These are phyloP conservation scores for Ilex paraguariensis DNA, from an alignment of 305 asterid species.

Conservation along the genomic window DNA sequence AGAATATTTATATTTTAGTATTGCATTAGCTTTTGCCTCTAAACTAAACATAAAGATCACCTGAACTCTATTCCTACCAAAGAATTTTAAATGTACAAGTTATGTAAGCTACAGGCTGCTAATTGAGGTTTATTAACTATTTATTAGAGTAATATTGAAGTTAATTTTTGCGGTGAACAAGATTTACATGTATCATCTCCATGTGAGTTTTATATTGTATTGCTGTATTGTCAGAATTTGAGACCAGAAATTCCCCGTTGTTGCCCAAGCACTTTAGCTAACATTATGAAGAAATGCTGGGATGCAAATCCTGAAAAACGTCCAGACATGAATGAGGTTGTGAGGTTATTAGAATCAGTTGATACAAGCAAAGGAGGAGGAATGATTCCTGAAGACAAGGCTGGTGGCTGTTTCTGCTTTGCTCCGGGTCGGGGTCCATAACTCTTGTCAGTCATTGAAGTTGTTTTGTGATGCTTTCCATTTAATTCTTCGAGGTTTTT, in stretches of 20 bases:
- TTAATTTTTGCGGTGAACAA: background rate
- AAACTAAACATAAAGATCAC: background rate
- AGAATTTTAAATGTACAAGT: background rate
- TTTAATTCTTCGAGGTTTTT: no score
- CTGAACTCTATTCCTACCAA: background rate
- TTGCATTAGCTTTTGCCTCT: background rate
- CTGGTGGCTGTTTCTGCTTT: slow-evolving; percentile 62
- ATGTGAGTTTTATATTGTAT: background rate
- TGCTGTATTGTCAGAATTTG: slow-evolving; percentile 30
- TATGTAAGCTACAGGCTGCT: background rate
- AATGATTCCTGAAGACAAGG: slow-evolving; percentile 73
- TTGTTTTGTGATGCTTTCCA: no score
- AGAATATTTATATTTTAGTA: background rate
- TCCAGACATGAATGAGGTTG: slow-evolving; percentile 84
- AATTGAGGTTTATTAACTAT: no score
- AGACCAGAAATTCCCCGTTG: slow-evolving; percentile 78
- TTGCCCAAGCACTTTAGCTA: slow-evolving; percentile 56
- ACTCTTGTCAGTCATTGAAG: background rate
- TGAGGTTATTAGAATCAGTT: slow-evolving; percentile 53
- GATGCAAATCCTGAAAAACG: slow-evolving; percentile 65
- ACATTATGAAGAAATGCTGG: slow-evolving; percentile 72
- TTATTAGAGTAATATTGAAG: background rate
- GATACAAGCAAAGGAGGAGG: slow-evolving; percentile 87
- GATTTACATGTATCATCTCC: background rate
- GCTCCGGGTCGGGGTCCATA: slow-evolving; percentile 62